Conservation (phyloP, 345 rosid species). For the Fremontodendron californicum region DNA sequence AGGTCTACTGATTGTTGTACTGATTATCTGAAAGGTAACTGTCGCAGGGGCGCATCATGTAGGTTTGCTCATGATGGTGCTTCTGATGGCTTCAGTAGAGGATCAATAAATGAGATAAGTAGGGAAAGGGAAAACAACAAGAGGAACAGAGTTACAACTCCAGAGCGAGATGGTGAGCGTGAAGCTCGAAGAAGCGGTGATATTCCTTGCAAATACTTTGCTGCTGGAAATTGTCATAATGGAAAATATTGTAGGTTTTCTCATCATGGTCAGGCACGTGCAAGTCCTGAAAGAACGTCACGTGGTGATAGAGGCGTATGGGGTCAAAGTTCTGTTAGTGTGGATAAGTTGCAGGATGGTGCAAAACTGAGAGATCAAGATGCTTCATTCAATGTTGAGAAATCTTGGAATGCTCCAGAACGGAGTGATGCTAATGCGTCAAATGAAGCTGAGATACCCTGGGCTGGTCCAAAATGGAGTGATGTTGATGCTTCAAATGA, state of each 20-base stretch:
- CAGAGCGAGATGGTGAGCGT: slow-evolving; percentile 41
- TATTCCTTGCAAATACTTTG: slow-evolving; percentile 72
- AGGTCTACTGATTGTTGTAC: slow-evolving; percentile 31
- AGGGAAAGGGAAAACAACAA: slow-evolving; percentile 37
- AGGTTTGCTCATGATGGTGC: slow-evolving; percentile 34
- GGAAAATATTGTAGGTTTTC: slow-evolving; percentile 75
- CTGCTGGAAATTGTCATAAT: slow-evolving; percentile 78
- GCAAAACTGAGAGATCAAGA: slow-evolving; percentile 34
- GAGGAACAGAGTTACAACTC: slow-evolving; percentile 38
- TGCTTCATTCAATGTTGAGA: slow-evolving; percentile 16
- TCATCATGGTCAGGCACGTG: slow-evolving; percentile 43
- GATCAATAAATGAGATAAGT: slow-evolving; percentile 29
- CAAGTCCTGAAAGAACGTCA: slow-evolving; percentile 52
- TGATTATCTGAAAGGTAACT: slow-evolving; percentile 43
- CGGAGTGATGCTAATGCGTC: slow-evolving; percentile 26
- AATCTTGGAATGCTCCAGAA: slow-evolving; percentile 35
- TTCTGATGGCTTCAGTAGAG: slow-evolving; percentile 30
- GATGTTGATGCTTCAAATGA: slow-evolving; percentile 2
- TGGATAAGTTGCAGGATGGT: slow-evolving; percentile 39
- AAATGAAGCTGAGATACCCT: neutral
- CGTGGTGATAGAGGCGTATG: slow-evolving; percentile 38
- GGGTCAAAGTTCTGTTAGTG: slow-evolving; percentile 31
- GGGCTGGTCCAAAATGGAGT: neutral
- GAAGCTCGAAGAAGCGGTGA: slow-evolving; percentile 41
- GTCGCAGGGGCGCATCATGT: slow-evolving; percentile 41